Percentiles rank a stretch among this genome's conserved stretches.
Evolutionary conservation across 176 grass and related monocot genomes (phyloP).

Genomic region (Bonia amplexicaulis): DNA sequence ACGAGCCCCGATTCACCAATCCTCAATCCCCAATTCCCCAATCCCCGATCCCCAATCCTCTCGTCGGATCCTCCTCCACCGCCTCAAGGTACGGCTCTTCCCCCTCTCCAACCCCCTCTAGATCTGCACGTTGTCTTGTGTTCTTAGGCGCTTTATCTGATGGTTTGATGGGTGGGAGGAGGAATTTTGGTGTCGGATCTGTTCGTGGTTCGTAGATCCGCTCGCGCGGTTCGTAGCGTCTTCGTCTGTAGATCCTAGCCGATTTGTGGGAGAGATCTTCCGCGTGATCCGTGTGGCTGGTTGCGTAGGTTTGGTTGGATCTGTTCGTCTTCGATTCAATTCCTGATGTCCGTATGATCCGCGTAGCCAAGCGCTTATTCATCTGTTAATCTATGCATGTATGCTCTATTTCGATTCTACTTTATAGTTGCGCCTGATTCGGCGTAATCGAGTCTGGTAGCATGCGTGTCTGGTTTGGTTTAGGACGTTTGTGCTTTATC

Average conservation of each 20-base stretch:
- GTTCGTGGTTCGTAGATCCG: background rate
- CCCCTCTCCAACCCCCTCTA: background rate
- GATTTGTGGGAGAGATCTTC: background rate
- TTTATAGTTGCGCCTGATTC: background rate
- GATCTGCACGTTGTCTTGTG: background rate
- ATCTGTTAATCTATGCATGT: background rate
- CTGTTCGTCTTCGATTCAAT: background rate
- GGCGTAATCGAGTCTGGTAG: background rate
- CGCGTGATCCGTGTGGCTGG: background rate
- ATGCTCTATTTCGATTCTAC: background rate
- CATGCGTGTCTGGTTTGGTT: background rate
- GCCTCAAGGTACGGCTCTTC: constrained; percentile 11
- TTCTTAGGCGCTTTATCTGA: background rate
- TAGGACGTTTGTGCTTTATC: background rate
- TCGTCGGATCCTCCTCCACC: constrained; percentile 2
- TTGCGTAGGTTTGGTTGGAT: background rate
- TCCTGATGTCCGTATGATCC: background rate
- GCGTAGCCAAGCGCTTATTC: background rate
- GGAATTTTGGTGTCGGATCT: background rate
- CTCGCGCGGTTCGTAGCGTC: background rate
- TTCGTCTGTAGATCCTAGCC: background rate
- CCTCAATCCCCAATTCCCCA: too few relatives aligned
- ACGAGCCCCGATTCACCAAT: background rate
- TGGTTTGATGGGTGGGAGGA: background rate
- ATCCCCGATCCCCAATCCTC: background rate